These are phyloP conservation scores for Chlorella sp. DNA, from an alignment of 139 green algal genomes.

Conservation along the genomic window DNA sequence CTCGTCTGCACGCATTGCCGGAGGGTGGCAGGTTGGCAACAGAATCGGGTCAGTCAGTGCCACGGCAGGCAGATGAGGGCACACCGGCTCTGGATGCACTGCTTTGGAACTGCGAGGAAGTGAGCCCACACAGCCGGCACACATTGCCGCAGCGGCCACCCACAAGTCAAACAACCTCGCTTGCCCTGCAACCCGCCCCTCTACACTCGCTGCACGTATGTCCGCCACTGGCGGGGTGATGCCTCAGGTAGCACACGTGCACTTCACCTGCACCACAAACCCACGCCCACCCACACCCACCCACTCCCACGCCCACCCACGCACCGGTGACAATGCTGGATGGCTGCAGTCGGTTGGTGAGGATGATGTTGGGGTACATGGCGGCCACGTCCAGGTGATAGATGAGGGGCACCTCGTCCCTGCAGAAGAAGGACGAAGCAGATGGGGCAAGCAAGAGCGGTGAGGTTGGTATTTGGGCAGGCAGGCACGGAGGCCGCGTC, in stretches of 20 bases:
- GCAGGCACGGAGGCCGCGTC: too few relatives aligned
- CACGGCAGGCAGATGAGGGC: not conserved
- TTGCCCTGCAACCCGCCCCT: constrained; percentile 49
- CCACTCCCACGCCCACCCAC: too few relatives aligned
- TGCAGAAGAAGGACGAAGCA: not conserved
- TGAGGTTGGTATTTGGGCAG: not conserved
- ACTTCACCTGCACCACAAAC: too few relatives aligned
- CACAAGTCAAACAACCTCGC: constrained; percentile 34
- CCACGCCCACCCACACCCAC: not conserved
- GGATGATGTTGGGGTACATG: constrained; percentile 99
- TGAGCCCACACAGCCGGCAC: not conserved
- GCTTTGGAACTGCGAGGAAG: not conserved
- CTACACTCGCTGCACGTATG: not conserved
- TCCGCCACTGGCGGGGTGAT: too few relatives aligned
- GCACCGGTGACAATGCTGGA: constrained; percentile 85
- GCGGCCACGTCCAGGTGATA: constrained; percentile 99
- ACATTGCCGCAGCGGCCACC: not conserved
- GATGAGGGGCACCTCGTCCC: constrained; percentile 91
- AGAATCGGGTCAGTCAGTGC: not conserved
- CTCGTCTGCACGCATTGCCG: constrained; percentile 45
- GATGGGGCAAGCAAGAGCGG: not conserved
- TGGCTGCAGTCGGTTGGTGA: constrained; percentile 94
- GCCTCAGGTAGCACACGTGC: too few relatives aligned
- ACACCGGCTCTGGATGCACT: too few relatives aligned
- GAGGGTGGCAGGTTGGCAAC: not conserved